Percentiles rank a stretch among this genome's conserved stretches.
Evolutionary conservation across 768 basidiomycete species (phyloP).

Genomic region (Rhodosporidiobolus odoratus): DNA sequence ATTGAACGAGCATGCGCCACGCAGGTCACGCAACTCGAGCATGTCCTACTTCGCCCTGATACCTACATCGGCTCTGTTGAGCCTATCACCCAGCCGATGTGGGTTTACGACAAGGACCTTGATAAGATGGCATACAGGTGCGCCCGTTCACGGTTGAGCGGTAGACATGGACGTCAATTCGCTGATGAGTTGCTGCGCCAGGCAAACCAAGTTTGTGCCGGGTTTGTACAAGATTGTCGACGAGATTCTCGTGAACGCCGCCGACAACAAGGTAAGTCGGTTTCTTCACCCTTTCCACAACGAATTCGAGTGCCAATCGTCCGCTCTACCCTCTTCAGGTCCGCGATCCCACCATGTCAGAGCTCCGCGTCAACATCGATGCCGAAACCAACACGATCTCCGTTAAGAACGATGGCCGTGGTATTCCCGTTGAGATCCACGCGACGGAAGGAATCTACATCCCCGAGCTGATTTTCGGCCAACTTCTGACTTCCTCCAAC

Average conservation of each 20-base stretch:
- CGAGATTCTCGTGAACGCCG: slow-evolving; percentile 97
- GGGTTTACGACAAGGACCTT: slow-evolving; percentile 80
- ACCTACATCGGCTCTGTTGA: slow-evolving; percentile 97
- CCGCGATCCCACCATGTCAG: slow-evolving; percentile 86
- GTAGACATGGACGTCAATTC: slow-evolving; percentile 42
- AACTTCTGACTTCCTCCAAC: slow-evolving; percentile 88
- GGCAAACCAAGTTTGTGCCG: slow-evolving; percentile 71
- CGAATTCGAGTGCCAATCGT: background rate
- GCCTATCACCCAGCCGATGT: slow-evolving; percentile 76
- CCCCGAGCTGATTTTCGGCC: slow-evolving; percentile 94
- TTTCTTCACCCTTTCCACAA: background rate
- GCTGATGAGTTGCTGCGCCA: slow-evolving; percentile 14
- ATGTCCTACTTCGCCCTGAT: slow-evolving; percentile 84
- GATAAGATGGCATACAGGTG: slow-evolving; percentile 79
- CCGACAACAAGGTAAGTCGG: slow-evolving; percentile 84
- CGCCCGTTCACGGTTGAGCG: slow-evolving; percentile 39
- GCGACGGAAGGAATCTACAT: slow-evolving; percentile 88
- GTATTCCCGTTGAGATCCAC: slow-evolving; percentile 96
- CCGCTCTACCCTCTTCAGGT: slow-evolving; percentile 61
- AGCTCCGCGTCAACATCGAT: slow-evolving; percentile 80
- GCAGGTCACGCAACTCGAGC: slow-evolving; percentile 89
- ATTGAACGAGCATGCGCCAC: too few relatives aligned
- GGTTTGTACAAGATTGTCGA: slow-evolving; percentile 99
- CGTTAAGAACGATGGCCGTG: slow-evolving; percentile 89
- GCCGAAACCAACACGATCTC: slow-evolving; percentile 77